Conservation (phyloP, 2,329 filamentous ascomycete species). For the Ascochyta lentis region DNA sequence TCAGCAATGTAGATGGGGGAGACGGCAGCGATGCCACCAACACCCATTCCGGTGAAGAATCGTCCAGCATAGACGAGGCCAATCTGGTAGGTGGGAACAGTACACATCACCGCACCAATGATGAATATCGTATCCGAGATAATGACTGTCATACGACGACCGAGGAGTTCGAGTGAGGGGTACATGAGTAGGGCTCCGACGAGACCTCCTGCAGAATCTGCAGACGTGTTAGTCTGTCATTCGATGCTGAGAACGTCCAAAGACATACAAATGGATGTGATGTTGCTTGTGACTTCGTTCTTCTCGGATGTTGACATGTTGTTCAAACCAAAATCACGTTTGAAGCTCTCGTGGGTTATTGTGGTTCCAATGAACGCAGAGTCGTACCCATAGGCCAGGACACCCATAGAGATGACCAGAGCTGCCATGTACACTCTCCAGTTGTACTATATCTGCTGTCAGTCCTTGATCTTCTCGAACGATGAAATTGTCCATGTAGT, state of each 20-base stretch:
- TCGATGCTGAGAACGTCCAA: neutral
- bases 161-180: conserved; percentile 54
- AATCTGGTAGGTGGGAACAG: conserved; percentile 33
- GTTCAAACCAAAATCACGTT: conserved; percentile 69
- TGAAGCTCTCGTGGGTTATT: conserved; percentile 72
- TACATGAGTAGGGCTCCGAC: conserved; percentile 59
- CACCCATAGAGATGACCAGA: conserved; percentile 62
- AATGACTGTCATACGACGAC: conserved; percentile 60
- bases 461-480: neutral
- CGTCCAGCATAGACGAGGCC: conserved; percentile 53
- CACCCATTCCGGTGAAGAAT: conserved; percentile 48
- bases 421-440: conserved; percentile 65
- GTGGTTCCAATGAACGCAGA: conserved; percentile 80
- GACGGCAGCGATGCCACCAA: conserved; percentile 57
- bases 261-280: conserved; percentile 52
- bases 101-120: conserved; percentile 50
- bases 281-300: conserved; percentile 54
- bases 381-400: conserved; percentile 69
- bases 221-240: neutral
- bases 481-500: neutral
- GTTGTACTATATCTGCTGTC: conserved; percentile 54
- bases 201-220: conserved; percentile 58
- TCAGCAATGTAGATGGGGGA: conserved; percentile 68
- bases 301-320: conserved; percentile 54
- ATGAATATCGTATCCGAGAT: conserved; percentile 56